Base-by-base conservation (phyloP, 2,329 filamentous ascomycete genomes). In the Plenodomus tracheiphilus region DNA sequence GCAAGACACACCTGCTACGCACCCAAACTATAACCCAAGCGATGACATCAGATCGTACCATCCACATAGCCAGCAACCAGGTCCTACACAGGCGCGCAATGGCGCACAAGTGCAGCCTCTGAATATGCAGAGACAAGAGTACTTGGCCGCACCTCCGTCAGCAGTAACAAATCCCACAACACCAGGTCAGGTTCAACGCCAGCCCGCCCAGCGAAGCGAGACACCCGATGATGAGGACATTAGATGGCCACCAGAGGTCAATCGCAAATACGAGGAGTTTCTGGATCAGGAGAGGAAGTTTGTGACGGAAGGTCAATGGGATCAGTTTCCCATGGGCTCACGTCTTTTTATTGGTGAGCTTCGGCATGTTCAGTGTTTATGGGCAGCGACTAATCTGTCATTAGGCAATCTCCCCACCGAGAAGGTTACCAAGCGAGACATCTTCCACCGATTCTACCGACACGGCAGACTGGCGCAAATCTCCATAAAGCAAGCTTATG, bases 401-500 rank as follows among this genome's bases (percentile, higher is more conserved):
- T 16, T 66, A 90, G 91, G 92, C 46, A 99, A 97, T 68, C 80
- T 99, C 10, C 92, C 91, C 1, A 93, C 89, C 44, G 93, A 97
- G 70, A 87, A 92, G 67, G 92, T 96, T 13, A 94, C 90, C 6
- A 97, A 97, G 74, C 85, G 88, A 58, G 92, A 97, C 72, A 85
- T 97, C 8, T 97, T 96, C 74, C 88, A 96, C 67, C 81, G 93
- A 16, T 97, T 99, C 68, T 85, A 91, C 66, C 82, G 81, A 48
- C 92, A 91, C 68, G 94, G 94, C 45, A 87, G 86, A 53, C 79
- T 99, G 39, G 93, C 92, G 2, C 94, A 99, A 70, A 94, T 97
- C 51, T 96, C 91, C 1, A 90, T 97, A 62, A 97, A 97, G 73
- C 91, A 94, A 58, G 92, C 92, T 1, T 97, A 96, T 73, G 94